phyloP scores from a whole-genome alignment of 2,329 filamentous ascomycete species.

The Clonostachys chloroleuca region DNA sequence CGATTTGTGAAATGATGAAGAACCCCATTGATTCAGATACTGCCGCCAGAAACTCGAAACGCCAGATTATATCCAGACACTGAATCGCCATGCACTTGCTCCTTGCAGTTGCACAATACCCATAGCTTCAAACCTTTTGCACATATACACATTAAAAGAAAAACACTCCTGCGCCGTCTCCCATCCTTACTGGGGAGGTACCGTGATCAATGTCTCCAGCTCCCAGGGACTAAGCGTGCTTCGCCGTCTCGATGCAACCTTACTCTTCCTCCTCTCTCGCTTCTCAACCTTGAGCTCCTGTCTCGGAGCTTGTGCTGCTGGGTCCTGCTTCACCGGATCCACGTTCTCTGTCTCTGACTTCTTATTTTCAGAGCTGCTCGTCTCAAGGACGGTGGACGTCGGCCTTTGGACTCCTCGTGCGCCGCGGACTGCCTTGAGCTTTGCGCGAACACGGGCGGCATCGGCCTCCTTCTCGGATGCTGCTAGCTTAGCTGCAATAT shows the following conservation, averaged over 20 bases:
- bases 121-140: too few relatives aligned
- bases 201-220: slow-evolving; percentile 58
- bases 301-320: slow-evolving; percentile 8
- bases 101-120: too few relatives aligned
- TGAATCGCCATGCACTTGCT: too few relatives aligned
- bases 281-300: slow-evolving; percentile 23
- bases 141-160: too few relatives aligned
- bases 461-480: slow-evolving; percentile 61
- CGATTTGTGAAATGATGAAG: too few relatives aligned
- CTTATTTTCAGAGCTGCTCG: slow-evolving; percentile 7
- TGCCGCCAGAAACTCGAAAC: too few relatives aligned
- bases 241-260: slow-evolving; percentile 57
- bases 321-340: slow-evolving; percentile 28
- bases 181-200: slow-evolving; percentile 10
- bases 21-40: too few relatives aligned
- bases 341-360: slow-evolving; percentile 11
- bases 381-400: slow-evolving; percentile 10
- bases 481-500: slow-evolving; percentile 59
- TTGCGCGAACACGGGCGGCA: slow-evolving; percentile 57
- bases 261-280: slow-evolving; percentile 48
- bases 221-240: slow-evolving; percentile 76
- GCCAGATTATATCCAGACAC: too few relatives aligned
- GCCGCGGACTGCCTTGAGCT: slow-evolving; percentile 49
- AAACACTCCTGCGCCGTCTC: not conserved
- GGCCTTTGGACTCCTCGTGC: slow-evolving; percentile 24